phyloP scores from a whole-genome alignment of 2,329 filamentous ascomycete genomes.

The Colletotrichum camelliae region DNA sequence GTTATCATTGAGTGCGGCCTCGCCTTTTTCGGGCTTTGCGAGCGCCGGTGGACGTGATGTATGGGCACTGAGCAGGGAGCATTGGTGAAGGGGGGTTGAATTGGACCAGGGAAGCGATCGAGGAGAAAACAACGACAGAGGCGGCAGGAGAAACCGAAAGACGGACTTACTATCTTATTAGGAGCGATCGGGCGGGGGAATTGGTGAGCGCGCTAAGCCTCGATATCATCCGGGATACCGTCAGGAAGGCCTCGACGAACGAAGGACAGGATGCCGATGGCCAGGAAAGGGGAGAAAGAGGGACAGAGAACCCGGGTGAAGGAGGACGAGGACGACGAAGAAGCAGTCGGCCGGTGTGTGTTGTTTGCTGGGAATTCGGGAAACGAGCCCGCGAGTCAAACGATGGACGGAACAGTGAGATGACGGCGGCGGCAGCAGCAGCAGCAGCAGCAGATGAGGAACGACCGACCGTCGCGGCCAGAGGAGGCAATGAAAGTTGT shows the following conservation, averaged over 20 bases:
- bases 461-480: not conserved
- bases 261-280: not conserved
- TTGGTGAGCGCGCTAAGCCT: slow-evolving; percentile 5
- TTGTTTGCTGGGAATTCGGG: not conserved
- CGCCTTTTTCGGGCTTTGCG: not conserved
- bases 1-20: not conserved
- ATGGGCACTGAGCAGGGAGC: not conserved
- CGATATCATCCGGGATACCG: slow-evolving; percentile 20
- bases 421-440: not conserved
- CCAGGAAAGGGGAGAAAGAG: not conserved
- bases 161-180: slow-evolving; percentile 12
- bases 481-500: slow-evolving; percentile 7
- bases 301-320: not conserved
- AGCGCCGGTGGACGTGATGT: not conserved
- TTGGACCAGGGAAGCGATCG: not conserved
- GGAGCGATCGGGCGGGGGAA: slow-evolving; percentile 8
- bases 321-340: not conserved
- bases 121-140: not conserved
- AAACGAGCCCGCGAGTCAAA: not conserved
- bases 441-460: not conserved
- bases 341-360: not conserved
- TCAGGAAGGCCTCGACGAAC: not conserved
- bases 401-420: not conserved
- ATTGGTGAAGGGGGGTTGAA: not conserved
- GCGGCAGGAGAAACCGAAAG: not conserved